Conservation (phyloP, 1,284 basidiomycete genomes). For the Sporisorium reilianum region DNA sequence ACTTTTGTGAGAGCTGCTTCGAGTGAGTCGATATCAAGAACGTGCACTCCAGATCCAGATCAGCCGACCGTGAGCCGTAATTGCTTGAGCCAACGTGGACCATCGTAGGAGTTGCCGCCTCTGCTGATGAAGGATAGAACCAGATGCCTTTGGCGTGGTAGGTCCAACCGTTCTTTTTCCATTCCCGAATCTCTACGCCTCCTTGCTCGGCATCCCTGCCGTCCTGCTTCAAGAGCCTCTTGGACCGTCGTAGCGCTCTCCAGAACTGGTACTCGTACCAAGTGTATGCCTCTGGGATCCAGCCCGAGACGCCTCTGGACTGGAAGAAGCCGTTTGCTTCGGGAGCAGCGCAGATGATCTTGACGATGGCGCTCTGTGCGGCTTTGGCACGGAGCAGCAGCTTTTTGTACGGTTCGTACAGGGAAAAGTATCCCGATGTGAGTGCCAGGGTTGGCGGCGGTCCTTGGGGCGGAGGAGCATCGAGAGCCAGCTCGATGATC, state of each 20-base stretch:
- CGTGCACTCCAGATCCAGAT: constrained; percentile 92
- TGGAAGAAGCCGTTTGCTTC: constrained; percentile 91
- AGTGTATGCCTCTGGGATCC: constrained; percentile 96
- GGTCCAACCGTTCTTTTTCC: constrained; percentile 92
- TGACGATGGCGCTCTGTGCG: constrained; percentile 41
- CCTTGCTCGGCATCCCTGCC: constrained; percentile 31
- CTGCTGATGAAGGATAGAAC: constrained; percentile 18
- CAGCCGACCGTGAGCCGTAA: constrained; percentile 88
- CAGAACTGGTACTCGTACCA: constrained; percentile 87
- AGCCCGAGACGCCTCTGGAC: constrained; percentile 86
- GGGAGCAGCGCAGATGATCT: constrained; percentile 86
- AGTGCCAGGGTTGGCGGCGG: constrained; percentile 48
- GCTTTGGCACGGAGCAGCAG: constrained; percentile 44
- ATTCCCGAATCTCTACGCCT: constrained; percentile 81
- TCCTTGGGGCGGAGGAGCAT: background rate
- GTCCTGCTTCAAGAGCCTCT: constrained; percentile 70
- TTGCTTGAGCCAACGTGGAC: constrained; percentile 97
- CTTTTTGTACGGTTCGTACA: constrained; percentile 79
- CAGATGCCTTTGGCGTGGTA: constrained; percentile 91
- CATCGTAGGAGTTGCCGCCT: constrained; percentile 29
- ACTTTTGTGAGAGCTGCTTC: constrained; percentile 47
- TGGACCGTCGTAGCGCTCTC: constrained; percentile 71
- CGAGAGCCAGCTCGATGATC: constrained; percentile 30
- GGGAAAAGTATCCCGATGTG: constrained; percentile 94
- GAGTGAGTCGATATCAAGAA: constrained; percentile 79